Conservation (phyloP, 345 rosid species). For the Eucalyptus polyanthemos region DNA sequence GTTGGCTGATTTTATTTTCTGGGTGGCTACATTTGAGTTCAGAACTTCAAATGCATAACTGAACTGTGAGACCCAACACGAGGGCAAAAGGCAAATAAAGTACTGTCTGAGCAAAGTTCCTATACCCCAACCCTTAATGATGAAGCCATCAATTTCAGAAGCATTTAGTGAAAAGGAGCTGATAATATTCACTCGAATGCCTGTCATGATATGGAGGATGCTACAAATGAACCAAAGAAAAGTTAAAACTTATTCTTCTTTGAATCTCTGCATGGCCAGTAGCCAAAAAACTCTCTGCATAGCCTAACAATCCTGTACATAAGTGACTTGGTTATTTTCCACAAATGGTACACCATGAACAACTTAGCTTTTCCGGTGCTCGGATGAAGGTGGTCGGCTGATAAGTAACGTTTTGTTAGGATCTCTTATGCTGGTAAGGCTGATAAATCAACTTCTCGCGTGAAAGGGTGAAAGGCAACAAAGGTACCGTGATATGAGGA, state of each 20-base stretch:
- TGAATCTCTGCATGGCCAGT: neutral
- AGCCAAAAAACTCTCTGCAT: neutral
- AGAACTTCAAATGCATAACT: neutral
- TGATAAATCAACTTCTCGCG: conserved; percentile 80
- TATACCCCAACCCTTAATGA: neutral
- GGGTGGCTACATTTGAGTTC: neutral
- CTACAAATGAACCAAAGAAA: neutral
- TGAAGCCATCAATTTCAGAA: neutral
- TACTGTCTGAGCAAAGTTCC: neutral
- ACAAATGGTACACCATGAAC: neutral
- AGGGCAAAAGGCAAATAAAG: neutral
- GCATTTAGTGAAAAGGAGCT: neutral
- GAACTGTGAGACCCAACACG: neutral
- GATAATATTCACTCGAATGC: neutral
- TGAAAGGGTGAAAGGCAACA: conserved; percentile 71
- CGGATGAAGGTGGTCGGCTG: neutral
- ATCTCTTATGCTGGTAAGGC: conserved; percentile 26
- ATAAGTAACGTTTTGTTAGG: neutral
- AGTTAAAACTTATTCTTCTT: neutral
- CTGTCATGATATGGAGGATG: neutral
- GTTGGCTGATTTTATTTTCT: neutral
- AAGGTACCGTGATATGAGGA: conserved; percentile 66
- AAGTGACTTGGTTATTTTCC: neutral
- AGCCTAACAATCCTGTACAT: neutral
- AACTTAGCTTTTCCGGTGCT: neutral